These are phyloP conservation scores for Tagetes patula DNA, from an alignment of 129 eudicot species.

Conservation along the genomic window DNA sequence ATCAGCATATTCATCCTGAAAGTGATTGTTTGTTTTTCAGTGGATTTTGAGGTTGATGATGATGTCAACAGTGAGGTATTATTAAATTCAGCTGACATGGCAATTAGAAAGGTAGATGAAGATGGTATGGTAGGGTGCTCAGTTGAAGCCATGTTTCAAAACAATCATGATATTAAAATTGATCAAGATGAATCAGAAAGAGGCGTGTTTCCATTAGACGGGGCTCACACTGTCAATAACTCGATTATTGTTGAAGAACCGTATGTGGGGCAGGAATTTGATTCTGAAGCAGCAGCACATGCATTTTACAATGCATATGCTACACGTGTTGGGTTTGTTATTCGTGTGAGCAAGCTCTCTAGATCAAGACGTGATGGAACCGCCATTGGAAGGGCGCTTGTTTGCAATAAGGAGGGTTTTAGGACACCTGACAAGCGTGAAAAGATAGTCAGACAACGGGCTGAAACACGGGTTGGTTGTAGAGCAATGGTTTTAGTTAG, in stretches of 20 bases:
- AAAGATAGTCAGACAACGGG: constrained; percentile 78
- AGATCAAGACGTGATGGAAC: constrained; percentile 92
- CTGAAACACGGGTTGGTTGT: constrained; percentile 91
- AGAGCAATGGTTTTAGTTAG: constrained; percentile 90
- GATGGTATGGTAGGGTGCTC: constrained; percentile 69
- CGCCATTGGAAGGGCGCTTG: constrained; percentile 88
- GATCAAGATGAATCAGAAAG: constrained; percentile 52
- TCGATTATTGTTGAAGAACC: constrained; percentile 59
- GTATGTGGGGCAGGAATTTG: constrained; percentile 79
- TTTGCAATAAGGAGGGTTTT: constrained; percentile 87
- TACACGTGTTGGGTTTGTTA: constrained; percentile 70
- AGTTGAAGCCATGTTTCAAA: constrained; percentile 46
- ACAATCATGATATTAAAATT: constrained; percentile 47
- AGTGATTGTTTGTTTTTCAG: constrained; percentile 12
- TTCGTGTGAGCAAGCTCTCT: constrained; percentile 85
- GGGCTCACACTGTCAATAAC: constrained; percentile 37
- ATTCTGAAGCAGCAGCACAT: constrained; percentile 89
- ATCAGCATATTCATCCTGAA: neutral
- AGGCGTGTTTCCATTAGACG: constrained; percentile 40
- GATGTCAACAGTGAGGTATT: constrained; percentile 47
- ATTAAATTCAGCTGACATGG: constrained; percentile 46
- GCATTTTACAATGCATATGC: constrained; percentile 85
- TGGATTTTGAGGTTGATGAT: constrained; percentile 41
- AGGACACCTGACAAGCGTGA: constrained; percentile 83
- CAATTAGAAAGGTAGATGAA: constrained; percentile 36